Evolutionary conservation across 805 yeast genomes (phyloP).

Genomic region (Wickerhamomyces bovis): DNA sequence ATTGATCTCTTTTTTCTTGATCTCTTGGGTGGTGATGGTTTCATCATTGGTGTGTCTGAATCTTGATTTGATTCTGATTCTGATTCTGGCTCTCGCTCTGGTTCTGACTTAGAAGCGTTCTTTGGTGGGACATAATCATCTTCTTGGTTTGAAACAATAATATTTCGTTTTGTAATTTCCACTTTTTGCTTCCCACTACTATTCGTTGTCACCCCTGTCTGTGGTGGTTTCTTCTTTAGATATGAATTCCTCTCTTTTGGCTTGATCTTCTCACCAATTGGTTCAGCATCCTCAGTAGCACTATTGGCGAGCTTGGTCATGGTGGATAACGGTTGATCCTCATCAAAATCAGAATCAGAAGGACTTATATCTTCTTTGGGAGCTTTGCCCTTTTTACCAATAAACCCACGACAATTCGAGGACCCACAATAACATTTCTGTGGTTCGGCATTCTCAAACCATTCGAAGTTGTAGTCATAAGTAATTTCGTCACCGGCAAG

Average conservation of each 20-base stretch:
- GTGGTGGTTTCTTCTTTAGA: not conserved
- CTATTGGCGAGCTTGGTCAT: not conserved
- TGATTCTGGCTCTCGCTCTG: not conserved
- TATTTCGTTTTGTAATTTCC: not conserved
- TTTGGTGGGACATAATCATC: not conserved
- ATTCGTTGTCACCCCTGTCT: not conserved
- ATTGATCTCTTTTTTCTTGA: not conserved
- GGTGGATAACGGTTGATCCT: not conserved
- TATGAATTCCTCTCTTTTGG: not conserved
- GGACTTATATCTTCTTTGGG: not conserved
- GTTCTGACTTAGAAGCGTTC: not conserved
- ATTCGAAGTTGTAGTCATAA: constrained; percentile 43
- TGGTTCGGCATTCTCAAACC: constrained; percentile 37
- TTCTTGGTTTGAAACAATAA: not conserved
- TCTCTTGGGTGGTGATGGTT: not conserved
- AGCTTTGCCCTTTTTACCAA: constrained; percentile 23
- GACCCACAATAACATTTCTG: constrained; percentile 41
- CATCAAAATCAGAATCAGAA: not conserved
- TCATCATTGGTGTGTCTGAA: not conserved
- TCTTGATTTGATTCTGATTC: not conserved
- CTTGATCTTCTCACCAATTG: not conserved
- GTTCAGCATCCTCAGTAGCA: not conserved
- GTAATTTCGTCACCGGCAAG: constrained; percentile 38
- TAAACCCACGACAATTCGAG: constrained; percentile 34
- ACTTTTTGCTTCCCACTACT: not conserved